Base-by-base conservation (phyloP, 768 basidiomycete species). In the Termitomyces sp. region DNA sequence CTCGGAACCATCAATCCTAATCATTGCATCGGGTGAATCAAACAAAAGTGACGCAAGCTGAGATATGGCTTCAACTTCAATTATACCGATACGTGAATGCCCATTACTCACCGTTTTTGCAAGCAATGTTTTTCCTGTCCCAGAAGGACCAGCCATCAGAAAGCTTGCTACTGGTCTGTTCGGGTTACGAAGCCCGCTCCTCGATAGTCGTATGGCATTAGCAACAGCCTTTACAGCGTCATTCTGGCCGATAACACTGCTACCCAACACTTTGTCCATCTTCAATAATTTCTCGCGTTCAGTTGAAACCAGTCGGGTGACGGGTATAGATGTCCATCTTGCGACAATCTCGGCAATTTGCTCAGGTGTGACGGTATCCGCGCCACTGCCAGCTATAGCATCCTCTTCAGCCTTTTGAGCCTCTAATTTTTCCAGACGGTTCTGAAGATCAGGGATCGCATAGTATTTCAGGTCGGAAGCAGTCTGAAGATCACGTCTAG, bases 281-380 rank as follows among this genome's bases (percentile, higher is more conserved):
- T 79, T 76, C 42, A 94, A 72, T 28, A 94, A 74, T 72, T 96
- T 95, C 69, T 98, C 93, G 71, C 86, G 88, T 75, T 98, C 91
- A 1, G 90, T 84, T n/a, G 89, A 88, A 76, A 93, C 81, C 40
- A 97, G 76, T 22, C 88, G 80, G 30, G 89, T 90, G 13, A 96
- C 90, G 2, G 96, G 96, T 56, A 98, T 92, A 44, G 85, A 86
- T 4, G 94, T 96, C 94, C 94, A 98, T 57, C 89, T 82, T 20
- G 85, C 89, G 26, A 98, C 93, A 61, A 98, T 94, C 69, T 95
- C 92, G 18, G 94, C 92, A 59, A 99, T 98, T 60, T 91, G 86
- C 60, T 95, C 93, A 18, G 92, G 79, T 4, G 88, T 90, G 48
- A 97, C 94, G 10, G 78, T 78, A 60, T 93, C 90, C 18, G 79